Evolutionary conservation across 768 basidiomycete genomes (phyloP).

Genomic region (Leccinum variicolor): DNA sequence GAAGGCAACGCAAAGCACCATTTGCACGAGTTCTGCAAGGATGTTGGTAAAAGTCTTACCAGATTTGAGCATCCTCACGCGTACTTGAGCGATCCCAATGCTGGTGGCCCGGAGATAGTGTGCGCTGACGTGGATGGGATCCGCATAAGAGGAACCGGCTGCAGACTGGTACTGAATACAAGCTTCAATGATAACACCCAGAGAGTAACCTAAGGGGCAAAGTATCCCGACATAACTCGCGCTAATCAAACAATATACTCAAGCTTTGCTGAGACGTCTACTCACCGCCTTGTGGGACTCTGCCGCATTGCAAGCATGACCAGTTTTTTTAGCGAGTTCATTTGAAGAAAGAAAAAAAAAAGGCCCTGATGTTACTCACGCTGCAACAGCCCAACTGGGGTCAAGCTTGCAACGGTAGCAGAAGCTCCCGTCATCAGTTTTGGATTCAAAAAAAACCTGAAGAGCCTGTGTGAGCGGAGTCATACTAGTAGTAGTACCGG

Average conservation of each 20-base stretch:
- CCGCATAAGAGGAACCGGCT: slow-evolving; percentile 40
- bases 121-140: slow-evolving; percentile 59
- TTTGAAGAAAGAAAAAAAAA: neutral
- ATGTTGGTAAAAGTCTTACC: slow-evolving; percentile 57
- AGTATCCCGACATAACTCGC: neutral
- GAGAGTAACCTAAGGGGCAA: slow-evolving; percentile 48
- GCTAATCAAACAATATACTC: too few species aligned
- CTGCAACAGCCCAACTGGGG: slow-evolving; percentile 41
- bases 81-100: slow-evolving; percentile 43
- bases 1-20: slow-evolving; percentile 32
- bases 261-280: neutral
- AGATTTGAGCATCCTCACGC: slow-evolving; percentile 43
- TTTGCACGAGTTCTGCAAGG: slow-evolving; percentile 56
- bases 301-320: slow-evolving; percentile 17
- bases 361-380: slow-evolving; percentile 34
- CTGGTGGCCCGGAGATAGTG: slow-evolving; percentile 52
- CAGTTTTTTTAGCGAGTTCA: neutral
- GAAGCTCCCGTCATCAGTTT: slow-evolving; percentile 18
- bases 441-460: slow-evolving; percentile 16
- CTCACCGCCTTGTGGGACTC: slow-evolving; percentile 55
- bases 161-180: slow-evolving; percentile 48
- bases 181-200: slow-evolving; percentile 53
- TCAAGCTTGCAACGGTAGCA: slow-evolving; percentile 37
- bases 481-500: slow-evolving; percentile 5
- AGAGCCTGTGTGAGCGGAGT: slow-evolving; percentile 22